Conservation (phyloP, 495 filamentous ascomycete genomes). For the Apodospora peruviana region DNA sequence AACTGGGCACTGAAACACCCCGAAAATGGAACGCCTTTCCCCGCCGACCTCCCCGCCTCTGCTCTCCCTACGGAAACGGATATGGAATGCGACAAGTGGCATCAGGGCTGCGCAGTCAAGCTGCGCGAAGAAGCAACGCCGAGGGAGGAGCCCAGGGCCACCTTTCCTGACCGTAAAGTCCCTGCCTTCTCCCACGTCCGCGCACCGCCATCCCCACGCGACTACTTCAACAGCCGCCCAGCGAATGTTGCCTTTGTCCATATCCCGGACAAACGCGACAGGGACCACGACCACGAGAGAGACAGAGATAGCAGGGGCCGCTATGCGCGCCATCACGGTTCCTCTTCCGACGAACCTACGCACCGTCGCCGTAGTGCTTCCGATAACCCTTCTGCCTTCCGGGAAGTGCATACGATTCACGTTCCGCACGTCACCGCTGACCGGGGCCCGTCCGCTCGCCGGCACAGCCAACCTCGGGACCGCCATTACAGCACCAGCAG, state of each 20-base stretch:
- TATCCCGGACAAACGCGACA: constrained; percentile 10
- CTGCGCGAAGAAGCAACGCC: constrained; percentile 42
- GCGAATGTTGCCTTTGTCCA: constrained; percentile 18
- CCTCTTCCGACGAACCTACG: constrained; percentile 19
- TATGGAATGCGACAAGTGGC: constrained; percentile 74
- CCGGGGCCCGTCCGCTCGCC: constrained; percentile 10
- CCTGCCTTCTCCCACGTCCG: constrained; percentile 18
- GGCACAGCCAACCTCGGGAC: constrained; percentile 21
- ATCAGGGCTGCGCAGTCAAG: constrained; percentile 60
- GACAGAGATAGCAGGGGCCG: constrained; percentile 13
- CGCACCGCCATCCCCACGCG: constrained; percentile 10
- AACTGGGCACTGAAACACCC: constrained; percentile 72
- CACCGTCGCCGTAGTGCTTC: constrained; percentile 22
- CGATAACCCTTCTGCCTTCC: constrained; percentile 17
- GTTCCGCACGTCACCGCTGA: constrained; percentile 15
- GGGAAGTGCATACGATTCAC: constrained; percentile 15
- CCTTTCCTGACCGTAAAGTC: constrained; percentile 13
- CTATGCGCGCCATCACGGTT: constrained; percentile 17
- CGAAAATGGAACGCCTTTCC: constrained; percentile 65
- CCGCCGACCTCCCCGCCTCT: constrained; percentile 65
- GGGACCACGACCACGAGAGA: constrained; percentile 25
- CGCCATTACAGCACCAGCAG: constrained; percentile 15
- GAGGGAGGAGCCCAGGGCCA: constrained; percentile 23
- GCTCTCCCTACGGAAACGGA: constrained; percentile 74
- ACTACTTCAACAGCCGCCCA: constrained; percentile 13